A percentile compares a stretch with the other conserved stretches of the same genome.
These are phyloP conservation scores for Arthrobotrys sphaeroides DNA, from an alignment of 2,329 filamentous ascomycete genomes.

Conservation along the genomic window DNA sequence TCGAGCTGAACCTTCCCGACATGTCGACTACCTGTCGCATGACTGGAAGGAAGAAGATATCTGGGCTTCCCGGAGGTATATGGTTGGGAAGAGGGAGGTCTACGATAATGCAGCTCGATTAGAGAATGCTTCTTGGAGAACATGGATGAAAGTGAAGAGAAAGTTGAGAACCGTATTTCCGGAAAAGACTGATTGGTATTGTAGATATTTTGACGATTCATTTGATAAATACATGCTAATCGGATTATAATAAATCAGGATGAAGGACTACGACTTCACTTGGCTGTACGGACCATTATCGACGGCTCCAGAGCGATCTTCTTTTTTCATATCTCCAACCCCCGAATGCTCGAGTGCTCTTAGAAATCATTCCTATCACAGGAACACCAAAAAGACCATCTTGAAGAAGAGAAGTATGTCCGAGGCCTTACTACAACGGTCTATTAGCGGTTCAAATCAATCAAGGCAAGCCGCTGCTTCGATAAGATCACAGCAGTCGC, in stretches of 20 bases:
- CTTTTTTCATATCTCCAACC: constrained; percentile 56
- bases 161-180: constrained; percentile 86
- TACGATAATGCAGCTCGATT: constrained; percentile 83
- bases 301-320: constrained; percentile 67
- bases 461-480: constrained; percentile 88
- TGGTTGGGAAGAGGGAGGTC: constrained; percentile 79
- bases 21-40: constrained; percentile 95
- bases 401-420: constrained; percentile 97
- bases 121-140: constrained; percentile 97
- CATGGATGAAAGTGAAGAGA: constrained; percentile 93
- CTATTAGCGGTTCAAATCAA: constrained; percentile 85
- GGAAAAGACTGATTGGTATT: constrained; percentile 89
- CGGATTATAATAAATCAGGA: constrained; percentile 67
- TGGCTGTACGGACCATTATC: constrained; percentile 97
- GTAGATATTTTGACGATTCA: background rate
- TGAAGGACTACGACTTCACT: constrained; percentile 96
- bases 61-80: constrained; percentile 95
- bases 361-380: constrained; percentile 55
- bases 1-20: constrained; percentile 66
- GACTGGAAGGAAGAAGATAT: constrained; percentile 96
- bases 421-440: constrained; percentile 90
- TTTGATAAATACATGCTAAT: constrained; percentile 5
- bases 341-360: constrained; percentile 59
- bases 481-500: constrained; percentile 80
- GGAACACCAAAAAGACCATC: constrained; percentile 84